A percentile compares a stretch with the other conserved stretches of the same genome.
Evolutionary conservation across 257 asterid species (phyloP).

Genomic region (Eustoma russellianum): DNA sequence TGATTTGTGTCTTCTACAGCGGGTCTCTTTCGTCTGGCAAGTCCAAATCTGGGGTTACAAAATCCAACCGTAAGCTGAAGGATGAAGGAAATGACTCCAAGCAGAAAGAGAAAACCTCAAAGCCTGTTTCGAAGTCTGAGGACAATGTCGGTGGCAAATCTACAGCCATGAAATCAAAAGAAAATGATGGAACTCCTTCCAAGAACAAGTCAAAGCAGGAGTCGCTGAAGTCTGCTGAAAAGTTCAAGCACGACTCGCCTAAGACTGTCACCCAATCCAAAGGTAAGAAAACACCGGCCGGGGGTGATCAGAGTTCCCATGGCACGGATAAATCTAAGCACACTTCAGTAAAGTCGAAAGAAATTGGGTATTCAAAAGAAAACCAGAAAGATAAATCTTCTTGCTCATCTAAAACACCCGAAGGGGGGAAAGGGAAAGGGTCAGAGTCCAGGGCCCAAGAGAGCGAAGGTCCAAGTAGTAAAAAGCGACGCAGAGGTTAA

Average conservation of each 20-base stretch:
- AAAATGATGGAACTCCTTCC: constrained; percentile 7
- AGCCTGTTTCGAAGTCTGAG: constrained; percentile 32
- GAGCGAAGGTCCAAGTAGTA: constrained; percentile 41
- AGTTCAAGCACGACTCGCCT: constrained; percentile 36
- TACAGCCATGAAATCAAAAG: constrained; percentile 11
- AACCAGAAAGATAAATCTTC: constrained; percentile 13
- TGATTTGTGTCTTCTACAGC: constrained; percentile 5
- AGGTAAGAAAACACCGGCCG: constrained; percentile 37
- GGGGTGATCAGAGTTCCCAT: constrained; percentile 24
- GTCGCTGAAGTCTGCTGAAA: constrained; percentile 3
- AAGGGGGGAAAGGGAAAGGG: constrained; percentile 31
- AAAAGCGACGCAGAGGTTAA: constrained; percentile 45
- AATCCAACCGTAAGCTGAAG: constrained; percentile 41
- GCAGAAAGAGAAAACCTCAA: constrained; percentile 28
- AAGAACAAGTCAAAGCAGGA: too few species aligned
- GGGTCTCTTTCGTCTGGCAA: constrained; percentile 36
- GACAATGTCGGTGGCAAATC: constrained; percentile 27
- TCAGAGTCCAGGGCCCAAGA: constrained; percentile 37
- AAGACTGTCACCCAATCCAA: constrained; percentile 32
- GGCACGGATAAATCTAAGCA: constrained; percentile 32
- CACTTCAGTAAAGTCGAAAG: constrained; percentile 50
- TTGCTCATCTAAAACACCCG: constrained; percentile 27
- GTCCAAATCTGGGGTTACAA: constrained; percentile 24
- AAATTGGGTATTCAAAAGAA: constrained; percentile 32
- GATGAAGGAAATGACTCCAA: constrained; percentile 38